Conservation (phyloP, 129 eudicot species). For the Ambrosia trifida region DNA sequence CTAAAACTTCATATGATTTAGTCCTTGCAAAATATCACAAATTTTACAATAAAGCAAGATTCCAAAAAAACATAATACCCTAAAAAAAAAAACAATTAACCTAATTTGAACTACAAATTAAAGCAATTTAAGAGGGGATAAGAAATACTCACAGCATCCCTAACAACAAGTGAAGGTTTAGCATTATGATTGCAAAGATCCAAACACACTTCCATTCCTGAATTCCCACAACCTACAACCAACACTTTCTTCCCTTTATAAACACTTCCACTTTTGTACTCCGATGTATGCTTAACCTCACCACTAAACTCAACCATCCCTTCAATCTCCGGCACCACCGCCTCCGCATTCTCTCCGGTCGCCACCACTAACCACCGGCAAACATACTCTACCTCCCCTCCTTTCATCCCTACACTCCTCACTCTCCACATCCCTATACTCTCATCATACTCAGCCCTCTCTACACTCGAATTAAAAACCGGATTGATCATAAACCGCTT, state of each 20-base stretch:
- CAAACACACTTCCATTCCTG: conserved; percentile 99
- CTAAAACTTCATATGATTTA: not conserved
- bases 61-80: too few relatives aligned
- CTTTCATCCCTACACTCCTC: conserved; percentile 39
- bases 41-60: too few relatives aligned
- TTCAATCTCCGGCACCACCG: conserved; percentile 64
- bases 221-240: conserved; percentile 97
- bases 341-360: conserved; percentile 99
- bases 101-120: not conserved
- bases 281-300: conserved; percentile 66
- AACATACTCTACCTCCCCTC: conserved; percentile 60
- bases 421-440: conserved; percentile 71
- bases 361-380: conserved; percentile 94
- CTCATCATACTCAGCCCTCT: conserved; percentile 59
- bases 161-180: conserved; percentile 91
- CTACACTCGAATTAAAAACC: conserved; percentile 61
- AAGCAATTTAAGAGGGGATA: not conserved
- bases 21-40: not conserved
- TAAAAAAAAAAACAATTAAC: not conserved
- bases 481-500: conserved; percentile 56
- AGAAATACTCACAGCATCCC: conserved; percentile 73
- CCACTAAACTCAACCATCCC: conserved; percentile 76
- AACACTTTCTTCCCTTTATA: conserved; percentile 76
- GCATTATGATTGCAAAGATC: conserved; percentile 91
- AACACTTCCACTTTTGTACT: conserved; percentile 70